Evolutionary conservation across 257 asterid species (phyloP).

Genomic region (Euphrasia confusa): DNA sequence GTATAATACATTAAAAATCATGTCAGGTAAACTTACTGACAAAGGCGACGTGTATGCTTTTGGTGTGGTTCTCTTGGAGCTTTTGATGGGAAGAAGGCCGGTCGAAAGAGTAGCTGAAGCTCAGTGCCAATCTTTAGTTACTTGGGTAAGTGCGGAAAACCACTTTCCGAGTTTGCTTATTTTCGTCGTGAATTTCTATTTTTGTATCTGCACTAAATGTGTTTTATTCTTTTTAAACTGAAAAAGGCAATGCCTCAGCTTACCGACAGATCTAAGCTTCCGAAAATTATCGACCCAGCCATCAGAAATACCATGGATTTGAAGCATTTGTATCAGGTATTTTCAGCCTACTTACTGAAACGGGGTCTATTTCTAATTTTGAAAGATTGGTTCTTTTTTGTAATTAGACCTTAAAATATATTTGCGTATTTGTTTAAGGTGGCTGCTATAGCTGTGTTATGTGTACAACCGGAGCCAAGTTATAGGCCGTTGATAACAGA

Average conservation of each 20-base stretch:
- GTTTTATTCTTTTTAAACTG: slow-evolving; percentile 4
- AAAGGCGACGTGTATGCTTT: slow-evolving; percentile 94
- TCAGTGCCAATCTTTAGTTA: slow-evolving; percentile 75
- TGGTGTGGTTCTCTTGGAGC: slow-evolving; percentile 91
- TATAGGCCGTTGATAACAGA: slow-evolving; percentile 91
- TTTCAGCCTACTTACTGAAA: background rate
- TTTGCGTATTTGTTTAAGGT: slow-evolving; percentile 38
- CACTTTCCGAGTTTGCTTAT: background rate
- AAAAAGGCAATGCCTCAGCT: slow-evolving; percentile 98
- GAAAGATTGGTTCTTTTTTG: too few species aligned
- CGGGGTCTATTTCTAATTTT: too few species aligned
- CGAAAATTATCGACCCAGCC: slow-evolving; percentile 75
- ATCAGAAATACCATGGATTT: slow-evolving; percentile 80
- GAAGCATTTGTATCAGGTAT: slow-evolving; percentile 91
- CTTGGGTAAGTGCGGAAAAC: slow-evolving; percentile 53
- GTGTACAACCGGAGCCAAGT: slow-evolving; percentile 96
- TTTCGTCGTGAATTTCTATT: background rate
- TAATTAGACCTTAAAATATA: background rate
- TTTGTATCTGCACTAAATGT: slow-evolving; percentile 17
- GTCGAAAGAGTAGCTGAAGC: slow-evolving; percentile 66
- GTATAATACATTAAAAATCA: slow-evolving; percentile 17
- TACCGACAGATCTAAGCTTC: slow-evolving; percentile 87
- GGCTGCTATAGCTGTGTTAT: slow-evolving; percentile 94
- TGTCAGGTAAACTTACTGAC: slow-evolving; percentile 83
- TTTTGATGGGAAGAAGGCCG: slow-evolving; percentile 77